Conservation (phyloP, 2,329 filamentous ascomycete species). For the Penicillium concentricum region DNA sequence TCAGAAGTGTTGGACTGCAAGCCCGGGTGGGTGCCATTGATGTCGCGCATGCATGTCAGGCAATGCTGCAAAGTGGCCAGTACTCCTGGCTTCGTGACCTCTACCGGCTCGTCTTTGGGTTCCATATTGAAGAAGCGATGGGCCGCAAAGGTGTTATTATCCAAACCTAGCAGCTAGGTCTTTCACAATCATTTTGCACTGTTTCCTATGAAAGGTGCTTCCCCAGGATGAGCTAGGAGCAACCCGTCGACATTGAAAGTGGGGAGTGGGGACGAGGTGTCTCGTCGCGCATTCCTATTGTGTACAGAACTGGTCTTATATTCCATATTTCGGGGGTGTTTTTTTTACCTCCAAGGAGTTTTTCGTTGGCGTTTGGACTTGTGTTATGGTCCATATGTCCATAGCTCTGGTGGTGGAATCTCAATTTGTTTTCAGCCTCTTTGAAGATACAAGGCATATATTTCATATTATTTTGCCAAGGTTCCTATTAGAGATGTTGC, state of each 20-base stretch:
- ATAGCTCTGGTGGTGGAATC: background rate
- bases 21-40: constrained; percentile 60
- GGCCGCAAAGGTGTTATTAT: constrained; percentile 59
- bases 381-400: background rate
- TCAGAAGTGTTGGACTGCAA: constrained; percentile 47
- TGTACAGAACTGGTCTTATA: background rate
- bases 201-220: background rate
- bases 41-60: constrained; percentile 73
- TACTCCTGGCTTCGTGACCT: constrained; percentile 80
- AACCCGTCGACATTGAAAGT: background rate
- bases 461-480: background rate
- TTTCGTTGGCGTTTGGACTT: background rate
- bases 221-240: background rate
- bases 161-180: constrained; percentile 28
- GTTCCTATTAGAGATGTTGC: background rate
- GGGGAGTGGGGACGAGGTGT: background rate
- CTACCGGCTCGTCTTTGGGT: constrained; percentile 81
- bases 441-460: background rate
- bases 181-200: background rate
- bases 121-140: constrained; percentile 74
- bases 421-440: background rate
- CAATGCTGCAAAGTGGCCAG: constrained; percentile 69
- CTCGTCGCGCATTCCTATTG: background rate
- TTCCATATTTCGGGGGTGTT: background rate
- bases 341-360: background rate